Percentiles rank a stretch among this genome's conserved stretches.
phyloP scores from a whole-genome alignment of 208 protist species.

The Acanthamoeba divionensis region DNA sequence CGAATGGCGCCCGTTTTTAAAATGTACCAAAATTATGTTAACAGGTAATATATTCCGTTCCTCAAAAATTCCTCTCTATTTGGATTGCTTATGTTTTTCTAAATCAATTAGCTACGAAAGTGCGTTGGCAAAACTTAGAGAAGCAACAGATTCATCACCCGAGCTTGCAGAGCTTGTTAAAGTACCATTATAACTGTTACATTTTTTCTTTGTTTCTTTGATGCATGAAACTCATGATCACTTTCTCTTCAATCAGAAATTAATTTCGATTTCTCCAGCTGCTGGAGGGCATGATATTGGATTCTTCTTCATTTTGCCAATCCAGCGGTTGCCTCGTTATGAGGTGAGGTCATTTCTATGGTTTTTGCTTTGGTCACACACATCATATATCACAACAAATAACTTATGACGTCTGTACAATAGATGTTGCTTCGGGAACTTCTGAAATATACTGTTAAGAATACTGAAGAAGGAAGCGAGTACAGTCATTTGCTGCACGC shows the following conservation, averaged over 20 bases:
- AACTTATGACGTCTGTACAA: no score
- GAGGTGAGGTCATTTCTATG: not conserved
- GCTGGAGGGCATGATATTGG: not conserved
- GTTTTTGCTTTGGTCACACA: not conserved
- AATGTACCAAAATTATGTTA: slow-evolving; percentile 21
- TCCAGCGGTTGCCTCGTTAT: slow-evolving; percentile 34
- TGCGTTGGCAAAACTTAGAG: not conserved
- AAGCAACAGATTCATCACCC: not conserved
- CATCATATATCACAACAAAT: no score
- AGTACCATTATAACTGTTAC: no score
- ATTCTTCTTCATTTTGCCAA: slow-evolving; percentile 38
- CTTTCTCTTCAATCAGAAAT: not conserved
- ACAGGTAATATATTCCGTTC: not conserved
- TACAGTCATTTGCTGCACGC: not conserved
- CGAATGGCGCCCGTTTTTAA: slow-evolving; percentile 9
- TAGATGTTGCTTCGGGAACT: not conserved
- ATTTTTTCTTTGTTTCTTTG: not conserved
- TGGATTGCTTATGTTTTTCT: not conserved
- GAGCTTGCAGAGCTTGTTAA: not conserved
- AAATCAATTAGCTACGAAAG: not conserved
- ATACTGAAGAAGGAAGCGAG: not conserved
- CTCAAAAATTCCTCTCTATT: not conserved
- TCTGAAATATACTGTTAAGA: slow-evolving; percentile 7
- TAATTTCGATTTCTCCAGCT: not conserved
- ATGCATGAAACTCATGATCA: not conserved